Percentiles rank a stretch among this genome's conserved stretches.
Conservation (phyloP, 805 yeast species). For the Suhomyces tanzawaensis region DNA sequence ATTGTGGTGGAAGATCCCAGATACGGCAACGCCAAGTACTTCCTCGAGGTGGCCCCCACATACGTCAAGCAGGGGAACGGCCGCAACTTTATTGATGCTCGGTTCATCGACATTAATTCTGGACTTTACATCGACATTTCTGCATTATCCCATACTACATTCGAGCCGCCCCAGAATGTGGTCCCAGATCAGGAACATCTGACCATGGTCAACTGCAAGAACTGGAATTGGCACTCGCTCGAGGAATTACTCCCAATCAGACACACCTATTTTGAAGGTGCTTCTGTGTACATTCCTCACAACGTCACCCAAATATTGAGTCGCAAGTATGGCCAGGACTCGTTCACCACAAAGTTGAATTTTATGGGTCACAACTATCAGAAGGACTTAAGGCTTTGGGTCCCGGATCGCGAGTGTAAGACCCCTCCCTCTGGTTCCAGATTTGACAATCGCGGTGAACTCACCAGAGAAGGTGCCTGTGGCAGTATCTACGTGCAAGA, state of each 20-base stretch:
- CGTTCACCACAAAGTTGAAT: constrained; percentile 25
- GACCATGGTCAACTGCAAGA: constrained; percentile 32
- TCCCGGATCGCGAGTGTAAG: constrained; percentile 39
- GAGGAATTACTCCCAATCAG: constrained; percentile 36
- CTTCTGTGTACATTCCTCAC: constrained; percentile 34
- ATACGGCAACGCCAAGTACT: constrained; percentile 22
- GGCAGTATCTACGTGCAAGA: constrained; percentile 32
- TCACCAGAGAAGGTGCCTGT: constrained; percentile 42
- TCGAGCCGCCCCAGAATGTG: constrained; percentile 5
- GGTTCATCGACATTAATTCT: constrained; percentile 50
- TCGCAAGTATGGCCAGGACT: constrained; percentile 31
- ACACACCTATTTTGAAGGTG: constrained; percentile 37
- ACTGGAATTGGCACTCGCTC: constrained; percentile 39
- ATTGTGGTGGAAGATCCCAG: constrained; percentile 35
- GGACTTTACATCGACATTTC: constrained; percentile 44
- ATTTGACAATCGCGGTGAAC: constrained; percentile 18
- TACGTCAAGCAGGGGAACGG: constrained; percentile 51
- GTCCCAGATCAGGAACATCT: background rate
- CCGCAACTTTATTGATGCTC: constrained; percentile 51
- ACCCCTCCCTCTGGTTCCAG: background rate
- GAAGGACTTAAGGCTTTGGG: constrained; percentile 46
- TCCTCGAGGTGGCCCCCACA: constrained; percentile 20
- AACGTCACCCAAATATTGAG: constrained; percentile 29
- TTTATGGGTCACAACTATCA: constrained; percentile 38
- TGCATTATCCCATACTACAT: constrained; percentile 29